Evolutionary conservation across 768 basidiomycete genomes (phyloP).

Genomic region (Suillus discolor): DNA sequence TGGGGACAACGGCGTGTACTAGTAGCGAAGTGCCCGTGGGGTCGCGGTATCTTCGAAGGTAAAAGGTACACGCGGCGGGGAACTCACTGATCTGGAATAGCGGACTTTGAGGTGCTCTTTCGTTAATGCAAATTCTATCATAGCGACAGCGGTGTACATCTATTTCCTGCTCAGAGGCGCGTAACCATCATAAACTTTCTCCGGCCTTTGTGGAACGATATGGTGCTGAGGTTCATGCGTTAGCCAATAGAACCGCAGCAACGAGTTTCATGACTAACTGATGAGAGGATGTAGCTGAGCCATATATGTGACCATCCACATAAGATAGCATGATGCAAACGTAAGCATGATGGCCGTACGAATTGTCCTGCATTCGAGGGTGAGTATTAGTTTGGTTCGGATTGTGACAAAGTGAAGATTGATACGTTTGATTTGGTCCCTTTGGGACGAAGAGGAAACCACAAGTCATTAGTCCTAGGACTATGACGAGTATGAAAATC

Average conservation of each 20-base stretch:
- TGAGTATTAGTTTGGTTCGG: not conserved
- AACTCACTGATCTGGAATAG: too few species aligned
- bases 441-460: slow-evolving; percentile 77
- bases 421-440: slow-evolving; percentile 89
- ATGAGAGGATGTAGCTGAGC: slow-evolving; percentile 92
- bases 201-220: slow-evolving; percentile 11
- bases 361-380: slow-evolving; percentile 59
- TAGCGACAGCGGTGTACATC: too few species aligned
- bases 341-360: slow-evolving; percentile 81
- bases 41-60: too few species aligned
- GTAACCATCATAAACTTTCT: not conserved
- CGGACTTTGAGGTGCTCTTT: too few species aligned
- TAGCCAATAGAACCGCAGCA: slow-evolving; percentile 3
- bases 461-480: slow-evolving; percentile 62
- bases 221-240: slow-evolving; percentile 21
- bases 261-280: slow-evolving; percentile 48
- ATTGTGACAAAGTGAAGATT: not conserved
- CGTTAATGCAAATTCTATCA: too few species aligned
- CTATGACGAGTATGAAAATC: slow-evolving; percentile 64
- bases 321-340: slow-evolving; percentile 85
- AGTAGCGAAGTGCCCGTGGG: too few species aligned
- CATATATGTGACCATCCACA: slow-evolving; percentile 97
- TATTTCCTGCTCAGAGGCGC: not conserved
- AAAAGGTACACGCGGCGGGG: too few species aligned
- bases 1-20: too few species aligned